Conservation (phyloP, 352 stramenopile species). For the Salisapilia sapeloensis region DNA sequence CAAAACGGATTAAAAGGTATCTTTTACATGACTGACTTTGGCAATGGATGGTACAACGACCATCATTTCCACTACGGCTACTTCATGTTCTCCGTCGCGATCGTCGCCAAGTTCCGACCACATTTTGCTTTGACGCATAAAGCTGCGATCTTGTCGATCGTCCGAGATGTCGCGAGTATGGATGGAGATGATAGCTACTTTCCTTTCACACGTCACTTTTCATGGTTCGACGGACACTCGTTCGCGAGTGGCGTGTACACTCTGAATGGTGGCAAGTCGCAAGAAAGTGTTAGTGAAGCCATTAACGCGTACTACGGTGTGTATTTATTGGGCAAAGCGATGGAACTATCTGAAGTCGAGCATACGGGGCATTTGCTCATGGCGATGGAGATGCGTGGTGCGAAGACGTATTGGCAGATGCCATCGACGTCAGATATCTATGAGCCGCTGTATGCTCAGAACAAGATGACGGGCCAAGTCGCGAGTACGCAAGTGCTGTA, state of each 20-base stretch:
- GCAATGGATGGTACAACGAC: constrained; percentile 85
- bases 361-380: constrained; percentile 86
- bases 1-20: constrained; percentile 80
- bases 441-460: constrained; percentile 46
- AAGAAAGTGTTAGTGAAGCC: constrained; percentile 94
- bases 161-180: constrained; percentile 57
- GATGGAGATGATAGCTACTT: constrained; percentile 60
- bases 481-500: constrained; percentile 66
- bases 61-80: constrained; percentile 96
- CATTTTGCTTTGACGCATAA: constrained; percentile 55
- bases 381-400: constrained; percentile 86
- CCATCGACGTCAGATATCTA: constrained; percentile 32
- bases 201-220: constrained; percentile 88
- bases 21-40: constrained; percentile 85
- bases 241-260: constrained; percentile 92
- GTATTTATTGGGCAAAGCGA: constrained; percentile 81
- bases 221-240: constrained; percentile 94
- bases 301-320: constrained; percentile 96
- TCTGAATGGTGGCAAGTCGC: constrained; percentile 89
- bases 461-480: constrained; percentile 76
- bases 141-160: constrained; percentile 50
- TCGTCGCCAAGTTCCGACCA: constrained; percentile 64
- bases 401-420: constrained; percentile 95
- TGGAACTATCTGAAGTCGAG: constrained; percentile 44
- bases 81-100: constrained; percentile 72